Base-by-base conservation (phyloP, 768 basidiomycete species). In the Pulveroboletus sp. region DNA sequence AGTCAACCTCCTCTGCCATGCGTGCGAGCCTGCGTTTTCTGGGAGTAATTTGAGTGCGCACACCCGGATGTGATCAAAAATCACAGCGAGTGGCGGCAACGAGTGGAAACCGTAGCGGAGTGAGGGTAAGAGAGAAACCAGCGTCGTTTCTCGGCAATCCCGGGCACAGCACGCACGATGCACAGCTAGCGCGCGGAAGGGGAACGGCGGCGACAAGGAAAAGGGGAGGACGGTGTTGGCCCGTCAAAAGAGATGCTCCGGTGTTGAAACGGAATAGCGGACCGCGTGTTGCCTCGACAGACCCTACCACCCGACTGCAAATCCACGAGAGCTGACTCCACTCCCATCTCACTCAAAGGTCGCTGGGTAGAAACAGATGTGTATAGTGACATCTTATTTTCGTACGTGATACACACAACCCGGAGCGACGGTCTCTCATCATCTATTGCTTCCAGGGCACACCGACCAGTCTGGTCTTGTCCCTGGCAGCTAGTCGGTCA, bases 401-500 rank as follows among this genome's bases (percentile, higher is more conserved):
- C 27, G 33, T 41, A 49, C 6, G 6, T 43, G 3, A 33, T 39
- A 54, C 52, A 47, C 24, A 37, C 7, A 41, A 14, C 31, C 15
- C n/a, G 36, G 11, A 18, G 21, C 21, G 21, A 21, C 21, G 40
- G 12, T 38, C 46, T 28, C 17, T 44, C 18, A 8, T 39, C 31
- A 18, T 40, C 31, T n/a, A 12, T 35, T 30, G 12, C 43, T 38
- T 35, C 49, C 32, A 8, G 60, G 7, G 21, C 15, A 15, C 43
- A 46, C 45, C 44, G 12, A 32, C 39, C 31, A 43, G 26, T 15
- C 56, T 52, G 26, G 26, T 31, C 51, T 68, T 74, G 57, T 81
- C 78, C 42, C 66, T 51, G 6, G 69, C 68, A 14, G 85, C 85
- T 17, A 81, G 73, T 26, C 74, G 72, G 64, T 90, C 85, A 59